A percentile compares a stretch with the other conserved stretches of the same genome.
These are phyloP conservation scores for Aspergillus pseudotamarii DNA, from an alignment of 2,329 filamentous ascomycete species.

Conservation along the genomic window DNA sequence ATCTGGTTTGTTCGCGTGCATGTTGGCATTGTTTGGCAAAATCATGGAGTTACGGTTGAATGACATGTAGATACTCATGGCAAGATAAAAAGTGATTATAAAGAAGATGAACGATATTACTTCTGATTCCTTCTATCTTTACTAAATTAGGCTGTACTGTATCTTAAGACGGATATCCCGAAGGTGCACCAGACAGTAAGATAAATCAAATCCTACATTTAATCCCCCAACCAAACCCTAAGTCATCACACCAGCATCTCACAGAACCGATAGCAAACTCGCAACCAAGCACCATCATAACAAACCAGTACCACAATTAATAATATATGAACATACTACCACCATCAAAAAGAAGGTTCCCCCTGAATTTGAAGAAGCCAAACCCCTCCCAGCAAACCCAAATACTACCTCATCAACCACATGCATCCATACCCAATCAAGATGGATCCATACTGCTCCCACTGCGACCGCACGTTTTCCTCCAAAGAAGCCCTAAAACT, in stretches of 20 bases:
- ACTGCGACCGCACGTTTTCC: neutral
- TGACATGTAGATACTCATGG: conserved; percentile 11
- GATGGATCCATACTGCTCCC: neutral
- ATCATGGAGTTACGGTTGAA: conserved; percentile 7
- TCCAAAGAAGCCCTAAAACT: neutral
- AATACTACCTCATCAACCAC: too few species aligned
- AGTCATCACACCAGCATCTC: too few species aligned
- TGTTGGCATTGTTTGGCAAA: neutral
- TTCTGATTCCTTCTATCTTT: neutral
- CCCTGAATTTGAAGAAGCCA: too few species aligned
- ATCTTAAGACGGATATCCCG: neutral
- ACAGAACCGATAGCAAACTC: too few species aligned
- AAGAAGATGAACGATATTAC: neutral
- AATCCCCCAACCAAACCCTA: neutral
- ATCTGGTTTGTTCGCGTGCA: neutral
- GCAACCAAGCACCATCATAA: too few species aligned
- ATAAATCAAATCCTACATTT: neutral
- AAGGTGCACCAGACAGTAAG: too few species aligned
- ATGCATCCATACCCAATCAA: too few species aligned
- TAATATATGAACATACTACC: neutral
- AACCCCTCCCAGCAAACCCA: too few species aligned
- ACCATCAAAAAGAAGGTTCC: too few species aligned
- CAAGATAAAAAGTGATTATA: conserved; percentile 6
- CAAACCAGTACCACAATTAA: neutral
- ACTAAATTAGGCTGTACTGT: neutral